These are phyloP conservation scores for Monilinia fructicola DNA, from an alignment of 2,329 filamentous ascomycete genomes.

Conservation along the genomic window DNA sequence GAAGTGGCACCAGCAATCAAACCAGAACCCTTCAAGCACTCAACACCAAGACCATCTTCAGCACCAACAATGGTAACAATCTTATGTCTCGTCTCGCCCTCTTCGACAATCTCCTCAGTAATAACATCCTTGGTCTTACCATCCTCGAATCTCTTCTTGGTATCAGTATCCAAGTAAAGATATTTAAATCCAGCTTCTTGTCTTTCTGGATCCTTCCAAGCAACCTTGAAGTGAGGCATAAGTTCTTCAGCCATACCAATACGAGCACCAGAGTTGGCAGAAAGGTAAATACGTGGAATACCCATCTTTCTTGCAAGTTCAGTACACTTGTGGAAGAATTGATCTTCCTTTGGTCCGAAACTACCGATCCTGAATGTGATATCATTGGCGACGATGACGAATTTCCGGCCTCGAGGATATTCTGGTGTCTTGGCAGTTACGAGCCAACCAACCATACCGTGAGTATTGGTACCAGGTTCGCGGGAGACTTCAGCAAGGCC, in stretches of 20 bases:
- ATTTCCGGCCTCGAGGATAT: slow-evolving; percentile 87
- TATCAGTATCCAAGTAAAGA: slow-evolving; percentile 84
- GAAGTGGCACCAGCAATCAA: slow-evolving; percentile 97
- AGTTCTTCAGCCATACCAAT: slow-evolving; percentile 96
- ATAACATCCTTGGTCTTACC: slow-evolving; percentile 73
- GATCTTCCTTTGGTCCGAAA: slow-evolving; percentile 93
- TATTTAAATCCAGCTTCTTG: slow-evolving; percentile 95
- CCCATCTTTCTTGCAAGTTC: slow-evolving; percentile 91
- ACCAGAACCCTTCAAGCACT: slow-evolving; percentile 95
- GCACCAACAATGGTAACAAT: slow-evolving; percentile 91
- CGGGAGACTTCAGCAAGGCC: slow-evolving; percentile 90
- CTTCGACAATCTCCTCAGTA: slow-evolving; percentile 81
- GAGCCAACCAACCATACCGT: slow-evolving; percentile 98
- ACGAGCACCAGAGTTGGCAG: slow-evolving; percentile 97
- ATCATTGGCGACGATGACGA: slow-evolving; percentile 97
- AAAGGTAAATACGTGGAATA: slow-evolving; percentile 95
- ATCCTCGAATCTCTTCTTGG: slow-evolving; percentile 84
- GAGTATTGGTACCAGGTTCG: slow-evolving; percentile 90
- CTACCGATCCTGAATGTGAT: slow-evolving; percentile 99
- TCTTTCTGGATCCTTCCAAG: slow-evolving; percentile 82
- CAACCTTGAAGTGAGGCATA: slow-evolving; percentile 94
- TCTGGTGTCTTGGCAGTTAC: slow-evolving; percentile 93
- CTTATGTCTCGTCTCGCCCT: slow-evolving; percentile 88
- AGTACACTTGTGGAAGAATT: slow-evolving; percentile 99
- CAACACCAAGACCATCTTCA: slow-evolving; percentile 95